Percentiles rank a stretch among this genome's conserved stretches.
Evolutionary conservation across 139 green algal genomes (phyloP).

Genomic region (Tetratostichococcus sp.): DNA sequence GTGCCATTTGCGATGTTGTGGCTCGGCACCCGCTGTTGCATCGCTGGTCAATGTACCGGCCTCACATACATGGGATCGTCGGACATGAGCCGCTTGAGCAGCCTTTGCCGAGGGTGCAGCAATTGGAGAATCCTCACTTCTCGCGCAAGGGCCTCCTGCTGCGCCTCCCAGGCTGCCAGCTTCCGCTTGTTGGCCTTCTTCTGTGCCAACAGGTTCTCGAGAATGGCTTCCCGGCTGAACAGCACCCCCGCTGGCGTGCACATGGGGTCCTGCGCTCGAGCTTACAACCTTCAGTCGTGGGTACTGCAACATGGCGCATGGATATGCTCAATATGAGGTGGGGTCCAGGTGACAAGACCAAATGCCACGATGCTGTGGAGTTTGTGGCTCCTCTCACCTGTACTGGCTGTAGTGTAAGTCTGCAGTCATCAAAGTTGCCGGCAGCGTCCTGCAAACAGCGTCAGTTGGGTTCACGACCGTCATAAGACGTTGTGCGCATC

Average conservation of each 20-base stretch:
- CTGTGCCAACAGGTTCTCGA: conserved; percentile 80
- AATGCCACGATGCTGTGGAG: neutral
- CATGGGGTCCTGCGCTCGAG: conserved; percentile 71
- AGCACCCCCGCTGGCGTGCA: conserved; percentile 73
- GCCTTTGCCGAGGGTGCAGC: too few relatives aligned
- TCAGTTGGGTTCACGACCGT: neutral
- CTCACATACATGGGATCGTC: too few relatives aligned
- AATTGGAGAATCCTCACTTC: too few relatives aligned
- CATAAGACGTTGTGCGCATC: too few relatives aligned
- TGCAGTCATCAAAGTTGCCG: conserved; percentile 87
- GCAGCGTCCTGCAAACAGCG: conserved; percentile 66
- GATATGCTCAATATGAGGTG: too few relatives aligned
- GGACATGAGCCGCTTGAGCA: too few relatives aligned
- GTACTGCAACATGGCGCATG: too few relatives aligned
- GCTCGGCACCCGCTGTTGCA: too few relatives aligned
- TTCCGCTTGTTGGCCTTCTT: conserved; percentile 85
- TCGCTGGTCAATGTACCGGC: too few relatives aligned
- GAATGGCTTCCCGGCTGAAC: conserved; percentile 80
- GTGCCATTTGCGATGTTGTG: too few relatives aligned
- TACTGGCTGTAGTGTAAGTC: conserved; percentile 72
- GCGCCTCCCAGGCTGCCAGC: conserved; percentile 64
- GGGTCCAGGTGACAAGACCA: too few relatives aligned
- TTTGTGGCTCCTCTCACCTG: conserved; percentile 34
- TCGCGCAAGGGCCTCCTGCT: conserved; percentile 50
- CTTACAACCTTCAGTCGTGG: too few relatives aligned